These are phyloP conservation scores for Aspergillus indologenus DNA, from an alignment of 495 filamentous ascomycete genomes.

Conservation along the genomic window DNA sequence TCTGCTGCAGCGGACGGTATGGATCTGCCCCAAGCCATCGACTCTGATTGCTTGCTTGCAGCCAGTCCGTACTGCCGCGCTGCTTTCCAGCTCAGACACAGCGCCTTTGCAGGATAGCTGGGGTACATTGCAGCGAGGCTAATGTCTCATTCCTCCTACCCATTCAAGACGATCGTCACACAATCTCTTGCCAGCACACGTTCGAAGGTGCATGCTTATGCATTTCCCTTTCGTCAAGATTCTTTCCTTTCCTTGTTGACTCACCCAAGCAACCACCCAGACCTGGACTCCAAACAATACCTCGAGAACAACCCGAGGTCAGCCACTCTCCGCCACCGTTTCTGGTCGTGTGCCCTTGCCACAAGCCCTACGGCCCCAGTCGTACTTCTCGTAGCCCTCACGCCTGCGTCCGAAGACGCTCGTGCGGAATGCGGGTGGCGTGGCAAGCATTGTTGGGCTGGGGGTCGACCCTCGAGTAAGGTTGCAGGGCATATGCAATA, in stretches of 20 bases:
- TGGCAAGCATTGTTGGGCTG: constrained; percentile 6
- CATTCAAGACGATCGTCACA: constrained; percentile 13
- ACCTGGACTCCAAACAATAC: neutral
- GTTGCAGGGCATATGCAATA: constrained; percentile 12
- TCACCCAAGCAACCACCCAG: neutral
- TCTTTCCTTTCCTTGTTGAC: neutral
- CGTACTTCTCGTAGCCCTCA: constrained; percentile 5
- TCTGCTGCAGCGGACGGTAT: constrained; percentile 25
- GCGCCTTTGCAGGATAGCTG: neutral
- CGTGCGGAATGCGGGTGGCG: constrained; percentile 17
- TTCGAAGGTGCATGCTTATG: neutral
- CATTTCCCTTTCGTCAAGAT: neutral
- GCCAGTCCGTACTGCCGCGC: neutral
- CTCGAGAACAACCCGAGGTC: neutral
- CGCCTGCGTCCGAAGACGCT: neutral
- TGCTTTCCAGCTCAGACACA: too few relatives aligned
- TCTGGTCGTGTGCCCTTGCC: neutral
- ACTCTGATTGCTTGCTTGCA: constrained; percentile 8
- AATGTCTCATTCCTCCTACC: constrained; percentile 20
- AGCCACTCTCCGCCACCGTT: neutral
- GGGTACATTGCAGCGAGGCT: constrained; percentile 1
- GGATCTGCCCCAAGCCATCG: constrained; percentile 21
- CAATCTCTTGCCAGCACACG: neutral
- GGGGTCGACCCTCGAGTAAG: constrained; percentile 8
- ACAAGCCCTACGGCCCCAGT: neutral